Conservation (phyloP, 352 stramenopile genomes). For the Pythium rhizo-oryzae region DNA sequence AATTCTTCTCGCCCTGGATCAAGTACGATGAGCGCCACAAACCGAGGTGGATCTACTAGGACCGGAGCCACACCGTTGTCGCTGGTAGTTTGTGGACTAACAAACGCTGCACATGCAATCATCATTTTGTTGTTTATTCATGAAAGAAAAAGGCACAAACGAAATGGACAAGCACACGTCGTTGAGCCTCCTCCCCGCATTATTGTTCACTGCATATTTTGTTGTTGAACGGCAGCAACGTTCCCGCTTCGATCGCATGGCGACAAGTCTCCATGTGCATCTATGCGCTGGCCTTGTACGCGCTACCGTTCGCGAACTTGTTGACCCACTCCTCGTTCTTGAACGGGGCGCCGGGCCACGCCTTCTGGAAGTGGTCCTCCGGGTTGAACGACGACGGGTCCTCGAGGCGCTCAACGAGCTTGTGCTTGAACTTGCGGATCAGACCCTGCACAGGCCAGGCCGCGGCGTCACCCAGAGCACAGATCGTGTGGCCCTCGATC, state of each 20-base stretch:
- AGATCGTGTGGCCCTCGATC: slow-evolving; percentile 99
- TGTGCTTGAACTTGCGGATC: slow-evolving; percentile 98
- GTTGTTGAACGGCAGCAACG: background rate
- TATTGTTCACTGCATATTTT: background rate
- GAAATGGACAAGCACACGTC: slow-evolving; percentile 6
- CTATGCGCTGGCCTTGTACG: slow-evolving; percentile 85
- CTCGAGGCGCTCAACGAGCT: slow-evolving; percentile 98
- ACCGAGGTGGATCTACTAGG: slow-evolving; percentile 65
- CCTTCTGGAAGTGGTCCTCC: slow-evolving; percentile 94
- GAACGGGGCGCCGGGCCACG: slow-evolving; percentile 96
- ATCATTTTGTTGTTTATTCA: slow-evolving; percentile 29
- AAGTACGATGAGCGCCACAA: slow-evolving; percentile 83
- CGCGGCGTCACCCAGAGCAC: slow-evolving; percentile 98
- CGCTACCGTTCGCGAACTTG: slow-evolving; percentile 92
- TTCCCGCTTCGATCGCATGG: slow-evolving; percentile 12
- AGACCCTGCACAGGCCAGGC: slow-evolving; percentile 99
- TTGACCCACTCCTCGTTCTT: slow-evolving; percentile 96
- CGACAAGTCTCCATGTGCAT: slow-evolving; percentile 3
- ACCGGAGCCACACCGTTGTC: background rate
- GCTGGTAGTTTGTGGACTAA: background rate
- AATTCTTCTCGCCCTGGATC: slow-evolving; percentile 84
- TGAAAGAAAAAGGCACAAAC: slow-evolving; percentile 21
- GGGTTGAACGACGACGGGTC: slow-evolving; percentile 94
- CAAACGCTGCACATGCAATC: slow-evolving; percentile 5
- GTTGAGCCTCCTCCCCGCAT: slow-evolving; percentile 4